Conservation (phyloP, 768 basidiomycete species). For the Candolleomyces efflorescens region DNA sequence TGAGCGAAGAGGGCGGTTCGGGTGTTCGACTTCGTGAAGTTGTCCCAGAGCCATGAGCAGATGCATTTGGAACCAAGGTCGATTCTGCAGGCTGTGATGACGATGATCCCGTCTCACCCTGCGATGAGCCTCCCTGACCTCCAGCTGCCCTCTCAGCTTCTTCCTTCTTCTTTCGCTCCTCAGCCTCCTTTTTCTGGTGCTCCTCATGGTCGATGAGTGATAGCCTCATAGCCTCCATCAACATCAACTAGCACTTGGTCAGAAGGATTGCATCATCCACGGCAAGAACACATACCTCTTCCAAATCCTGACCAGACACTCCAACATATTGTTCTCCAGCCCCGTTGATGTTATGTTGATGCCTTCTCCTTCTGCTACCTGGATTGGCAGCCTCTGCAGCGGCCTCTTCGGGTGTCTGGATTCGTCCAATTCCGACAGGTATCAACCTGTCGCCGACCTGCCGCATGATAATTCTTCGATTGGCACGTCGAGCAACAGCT, state of each 20-base stretch:
- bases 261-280: background rate
- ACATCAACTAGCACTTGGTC: slow-evolving; percentile 67
- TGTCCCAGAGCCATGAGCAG: slow-evolving; percentile 24
- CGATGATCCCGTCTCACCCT: slow-evolving; percentile 20
- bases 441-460: slow-evolving; percentile 97
- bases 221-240: slow-evolving; percentile 98
- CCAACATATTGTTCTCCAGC: slow-evolving; percentile 68
- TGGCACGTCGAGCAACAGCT: slow-evolving; percentile 92
- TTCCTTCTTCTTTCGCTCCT: slow-evolving; percentile 58
- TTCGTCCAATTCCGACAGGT: slow-evolving; percentile 89
- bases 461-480: slow-evolving; percentile 95
- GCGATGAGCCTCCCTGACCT: slow-evolving; percentile 18
- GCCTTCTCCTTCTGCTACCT: slow-evolving; percentile 56
- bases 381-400: slow-evolving; percentile 36
- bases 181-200: slow-evolving; percentile 74
- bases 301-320: slow-evolving; percentile 82
- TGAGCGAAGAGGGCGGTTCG: slow-evolving; percentile 28
- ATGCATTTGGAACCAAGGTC: slow-evolving; percentile 12
- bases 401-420: slow-evolving; percentile 63
- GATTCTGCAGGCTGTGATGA: slow-evolving; percentile 26
- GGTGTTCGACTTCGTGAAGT: slow-evolving; percentile 36
- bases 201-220: slow-evolving; percentile 94
- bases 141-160: slow-evolving; percentile 33
- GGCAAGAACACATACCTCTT: slow-evolving; percentile 58
- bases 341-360: slow-evolving; percentile 37